Percentiles rank a stretch among this genome's conserved stretches.
phyloP scores from a whole-genome alignment of 768 basidiomycete species.

The Serendipita sp. region DNA sequence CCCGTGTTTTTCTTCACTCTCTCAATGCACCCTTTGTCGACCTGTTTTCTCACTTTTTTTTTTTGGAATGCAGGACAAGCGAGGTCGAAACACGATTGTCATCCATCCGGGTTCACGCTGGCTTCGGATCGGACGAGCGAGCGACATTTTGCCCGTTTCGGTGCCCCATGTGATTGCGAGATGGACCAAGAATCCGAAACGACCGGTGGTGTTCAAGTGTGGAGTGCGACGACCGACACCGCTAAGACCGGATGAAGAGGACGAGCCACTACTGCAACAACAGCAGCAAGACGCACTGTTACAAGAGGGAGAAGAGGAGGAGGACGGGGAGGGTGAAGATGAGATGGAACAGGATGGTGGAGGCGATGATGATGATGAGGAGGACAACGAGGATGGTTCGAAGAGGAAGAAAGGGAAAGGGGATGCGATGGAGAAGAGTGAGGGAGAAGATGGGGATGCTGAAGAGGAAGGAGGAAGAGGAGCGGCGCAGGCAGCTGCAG shows the following conservation, averaged over 20 bases:
- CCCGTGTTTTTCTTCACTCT: too few species aligned
- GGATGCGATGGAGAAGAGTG: too few species aligned
- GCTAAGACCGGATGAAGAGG: slow-evolving; percentile 45
- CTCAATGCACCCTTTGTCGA: too few species aligned
- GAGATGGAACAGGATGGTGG: slow-evolving; percentile 31
- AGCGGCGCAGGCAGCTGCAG: background rate
- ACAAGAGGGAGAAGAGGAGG: too few species aligned
- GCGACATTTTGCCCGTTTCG: slow-evolving; percentile 53
- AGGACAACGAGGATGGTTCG: background rate
- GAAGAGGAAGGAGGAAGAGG: background rate
- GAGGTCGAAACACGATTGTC: slow-evolving; percentile 64
- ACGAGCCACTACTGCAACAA: too few species aligned
- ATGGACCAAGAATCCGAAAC: slow-evolving; percentile 33
- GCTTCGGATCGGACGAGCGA: slow-evolving; percentile 59
- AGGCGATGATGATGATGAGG: slow-evolving; percentile 21
- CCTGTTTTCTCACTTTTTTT: too few species aligned
- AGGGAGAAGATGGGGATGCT: too few species aligned
- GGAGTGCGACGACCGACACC: slow-evolving; percentile 49
- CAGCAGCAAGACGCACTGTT: too few species aligned
- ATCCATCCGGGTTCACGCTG: slow-evolving; percentile 67
- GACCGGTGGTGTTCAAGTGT: slow-evolving; percentile 29
- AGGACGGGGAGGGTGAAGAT: background rate
- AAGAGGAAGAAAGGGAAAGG: too few species aligned
- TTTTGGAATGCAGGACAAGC: slow-evolving; percentile 35
- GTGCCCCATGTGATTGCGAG: slow-evolving; percentile 64